These are phyloP conservation scores for Diospyros kaki DNA, from an alignment of 148 eudicot species.

Conservation along the genomic window DNA sequence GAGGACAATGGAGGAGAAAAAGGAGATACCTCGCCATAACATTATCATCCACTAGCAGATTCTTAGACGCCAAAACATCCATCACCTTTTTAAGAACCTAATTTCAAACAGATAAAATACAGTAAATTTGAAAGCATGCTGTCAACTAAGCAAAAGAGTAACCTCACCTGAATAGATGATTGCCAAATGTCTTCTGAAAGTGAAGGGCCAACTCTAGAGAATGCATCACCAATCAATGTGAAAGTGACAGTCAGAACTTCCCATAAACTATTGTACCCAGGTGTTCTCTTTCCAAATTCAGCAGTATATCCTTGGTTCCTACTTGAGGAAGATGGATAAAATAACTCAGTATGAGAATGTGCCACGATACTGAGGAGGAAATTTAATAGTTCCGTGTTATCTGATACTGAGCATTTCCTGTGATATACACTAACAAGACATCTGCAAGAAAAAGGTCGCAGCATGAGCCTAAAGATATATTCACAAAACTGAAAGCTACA, in stretches of 20 bases:
- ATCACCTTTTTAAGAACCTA: conserved; percentile 74
- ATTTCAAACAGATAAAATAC: conserved; percentile 20
- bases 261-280: conserved; percentile 44
- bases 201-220: conserved; percentile 61
- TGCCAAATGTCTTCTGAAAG: conserved; percentile 66
- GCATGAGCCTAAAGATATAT: background rate
- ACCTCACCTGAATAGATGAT: conserved; percentile 60
- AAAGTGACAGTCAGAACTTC: conserved; percentile 61
- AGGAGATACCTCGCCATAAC: conserved; percentile 51
- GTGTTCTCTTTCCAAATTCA: conserved; percentile 27
- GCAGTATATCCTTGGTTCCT: conserved; percentile 21
- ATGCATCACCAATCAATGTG: conserved; percentile 74
- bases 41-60: conserved; percentile 49
- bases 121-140: conserved; percentile 1
- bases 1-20: conserved; percentile 3
- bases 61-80: conserved; percentile 65
- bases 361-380: conserved; percentile 57
- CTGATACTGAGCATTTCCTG: conserved; percentile 37
- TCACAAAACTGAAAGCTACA: background rate
- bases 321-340: conserved; percentile 30
- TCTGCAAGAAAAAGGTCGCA: conserved; percentile 35
- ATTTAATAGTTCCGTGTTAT: conserved; percentile 49
- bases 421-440: conserved; percentile 48
- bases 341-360: conserved; percentile 47
- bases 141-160: conserved; percentile 6